phyloP scores from a whole-genome alignment of 2,329 filamentous ascomycete species.

The Penicillium sp. region DNA sequence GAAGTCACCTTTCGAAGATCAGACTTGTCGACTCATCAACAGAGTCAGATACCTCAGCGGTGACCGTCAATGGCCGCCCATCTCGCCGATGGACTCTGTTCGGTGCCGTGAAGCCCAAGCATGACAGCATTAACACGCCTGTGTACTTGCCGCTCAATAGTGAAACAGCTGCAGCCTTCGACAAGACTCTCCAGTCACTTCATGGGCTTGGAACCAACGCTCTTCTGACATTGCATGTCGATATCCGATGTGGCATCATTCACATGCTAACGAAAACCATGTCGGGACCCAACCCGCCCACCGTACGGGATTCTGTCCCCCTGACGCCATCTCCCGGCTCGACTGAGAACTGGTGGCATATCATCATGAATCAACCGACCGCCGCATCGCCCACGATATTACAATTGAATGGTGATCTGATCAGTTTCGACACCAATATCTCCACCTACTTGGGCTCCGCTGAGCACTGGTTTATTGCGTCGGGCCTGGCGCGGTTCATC shows the following conservation, averaged over 20 bases:
- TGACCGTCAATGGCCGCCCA: constrained; percentile 52
- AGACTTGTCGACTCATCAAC: constrained; percentile 68
- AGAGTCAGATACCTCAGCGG: constrained; percentile 59
- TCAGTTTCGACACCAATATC: constrained; percentile 84
- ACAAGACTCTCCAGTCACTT: constrained; percentile 81
- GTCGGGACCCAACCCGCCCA: constrained; percentile 56
- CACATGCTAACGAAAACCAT: constrained; percentile 72
- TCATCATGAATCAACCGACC: constrained; percentile 47
- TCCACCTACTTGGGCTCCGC: constrained; percentile 70
- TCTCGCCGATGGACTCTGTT: constrained; percentile 83
- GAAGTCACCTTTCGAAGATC: constrained; percentile 77
- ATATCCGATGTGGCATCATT: constrained; percentile 82
- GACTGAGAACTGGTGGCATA: constrained; percentile 67
- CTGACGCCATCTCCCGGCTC: constrained; percentile 64
- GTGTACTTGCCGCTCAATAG: constrained; percentile 86
- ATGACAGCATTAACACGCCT: constrained; percentile 61
- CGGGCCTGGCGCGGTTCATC: constrained; percentile 75
- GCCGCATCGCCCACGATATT: constrained; percentile 68
- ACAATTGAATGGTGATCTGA: constrained; percentile 79
- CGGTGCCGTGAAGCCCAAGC: constrained; percentile 61
- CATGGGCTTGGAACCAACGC: constrained; percentile 77
- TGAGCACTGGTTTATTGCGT: constrained; percentile 76
- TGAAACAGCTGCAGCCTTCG: constrained; percentile 84
- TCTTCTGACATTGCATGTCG: constrained; percentile 83
- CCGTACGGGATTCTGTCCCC: constrained; percentile 38